Evolutionary conservation across 352 stramenopile genomes (phyloP).

Genomic region (Pythium scleroteichum): DNA sequence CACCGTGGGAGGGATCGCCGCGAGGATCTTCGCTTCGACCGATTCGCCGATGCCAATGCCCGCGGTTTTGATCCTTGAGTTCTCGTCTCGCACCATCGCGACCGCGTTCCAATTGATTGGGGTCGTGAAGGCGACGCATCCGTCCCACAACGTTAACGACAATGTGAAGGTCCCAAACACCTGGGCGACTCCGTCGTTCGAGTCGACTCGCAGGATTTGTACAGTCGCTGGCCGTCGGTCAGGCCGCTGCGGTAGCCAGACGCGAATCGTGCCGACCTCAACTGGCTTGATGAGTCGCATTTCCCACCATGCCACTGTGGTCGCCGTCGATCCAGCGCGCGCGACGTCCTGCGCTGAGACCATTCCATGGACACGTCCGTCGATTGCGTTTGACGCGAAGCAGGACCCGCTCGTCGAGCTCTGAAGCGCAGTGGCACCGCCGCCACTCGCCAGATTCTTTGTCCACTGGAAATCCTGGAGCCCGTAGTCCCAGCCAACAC

Average conservation of each 20-base stretch:
- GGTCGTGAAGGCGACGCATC: slow-evolving; percentile 27
- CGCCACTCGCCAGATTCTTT: slow-evolving; percentile 56
- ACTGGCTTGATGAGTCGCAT: slow-evolving; percentile 46
- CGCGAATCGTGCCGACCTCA: slow-evolving; percentile 56
- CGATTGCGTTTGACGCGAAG: slow-evolving; percentile 62
- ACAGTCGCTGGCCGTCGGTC: slow-evolving; percentile 30
- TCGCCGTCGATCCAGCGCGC: slow-evolving; percentile 35
- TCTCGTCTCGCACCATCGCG: slow-evolving; percentile 55
- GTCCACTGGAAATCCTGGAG: slow-evolving; percentile 51
- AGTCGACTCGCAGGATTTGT: slow-evolving; percentile 37
- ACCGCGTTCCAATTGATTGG: slow-evolving; percentile 58
- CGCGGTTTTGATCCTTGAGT: slow-evolving; percentile 32
- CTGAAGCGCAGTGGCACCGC: slow-evolving; percentile 55
- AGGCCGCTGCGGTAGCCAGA: slow-evolving; percentile 42
- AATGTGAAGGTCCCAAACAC: slow-evolving; percentile 52
- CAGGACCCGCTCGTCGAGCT: slow-evolving; percentile 64
- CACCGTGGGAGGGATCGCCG: slow-evolving; percentile 23
- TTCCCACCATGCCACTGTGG: slow-evolving; percentile 66
- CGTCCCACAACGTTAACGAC: slow-evolving; percentile 33
- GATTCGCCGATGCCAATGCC: slow-evolving; percentile 54
- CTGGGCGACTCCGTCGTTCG: slow-evolving; percentile 29
- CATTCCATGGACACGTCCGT: slow-evolving; percentile 47
- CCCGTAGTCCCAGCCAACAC: slow-evolving; percentile 68
- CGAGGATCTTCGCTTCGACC: slow-evolving; percentile 57
- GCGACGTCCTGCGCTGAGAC: slow-evolving; percentile 53